Evolutionary conservation across 1,284 basidiomycete species (phyloP).

Genomic region (Chalciporus sp.): DNA sequence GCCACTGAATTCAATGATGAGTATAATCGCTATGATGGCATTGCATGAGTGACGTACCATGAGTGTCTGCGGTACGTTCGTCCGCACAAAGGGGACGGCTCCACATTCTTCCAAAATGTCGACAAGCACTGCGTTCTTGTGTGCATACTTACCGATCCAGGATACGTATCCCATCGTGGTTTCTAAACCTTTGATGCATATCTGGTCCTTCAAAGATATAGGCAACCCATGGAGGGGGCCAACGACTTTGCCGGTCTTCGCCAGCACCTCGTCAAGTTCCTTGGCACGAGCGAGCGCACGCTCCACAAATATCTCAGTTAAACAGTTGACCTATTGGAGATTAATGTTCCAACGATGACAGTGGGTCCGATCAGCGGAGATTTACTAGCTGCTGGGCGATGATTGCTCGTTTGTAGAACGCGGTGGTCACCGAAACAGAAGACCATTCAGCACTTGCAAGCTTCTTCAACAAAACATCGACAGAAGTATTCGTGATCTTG

Average conservation of each 20-base stretch:
- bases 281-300: slow-evolving; percentile 53
- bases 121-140: slow-evolving; percentile 59
- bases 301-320: slow-evolving; percentile 57
- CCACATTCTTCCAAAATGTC: slow-evolving; percentile 62
- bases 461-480: slow-evolving; percentile 41
- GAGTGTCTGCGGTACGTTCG: slow-evolving; percentile 71
- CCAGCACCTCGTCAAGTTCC: slow-evolving; percentile 51
- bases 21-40: not conserved
- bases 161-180: slow-evolving; percentile 66
- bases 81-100: slow-evolving; percentile 69
- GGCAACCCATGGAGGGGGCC: slow-evolving; percentile 67
- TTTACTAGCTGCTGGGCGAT: slow-evolving; percentile 61
- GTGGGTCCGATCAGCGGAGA: not conserved
- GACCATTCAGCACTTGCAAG: slow-evolving; percentile 44
- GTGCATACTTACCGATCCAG: slow-evolving; percentile 59
- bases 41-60: slow-evolving; percentile 41
- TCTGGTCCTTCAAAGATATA: slow-evolving; percentile 63
- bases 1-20: slow-evolving; percentile 46
- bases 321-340: slow-evolving; percentile 51
- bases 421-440: slow-evolving; percentile 50
- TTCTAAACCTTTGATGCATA: slow-evolving; percentile 54
- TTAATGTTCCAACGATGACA: slow-evolving; percentile 3
- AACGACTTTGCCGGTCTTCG: slow-evolving; percentile 46
- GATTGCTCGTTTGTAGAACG: slow-evolving; percentile 61
- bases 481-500: slow-evolving; percentile 51